Base-by-base conservation (phyloP, 169 alveolate species). In the Cryptosporidium bovis region DNA sequence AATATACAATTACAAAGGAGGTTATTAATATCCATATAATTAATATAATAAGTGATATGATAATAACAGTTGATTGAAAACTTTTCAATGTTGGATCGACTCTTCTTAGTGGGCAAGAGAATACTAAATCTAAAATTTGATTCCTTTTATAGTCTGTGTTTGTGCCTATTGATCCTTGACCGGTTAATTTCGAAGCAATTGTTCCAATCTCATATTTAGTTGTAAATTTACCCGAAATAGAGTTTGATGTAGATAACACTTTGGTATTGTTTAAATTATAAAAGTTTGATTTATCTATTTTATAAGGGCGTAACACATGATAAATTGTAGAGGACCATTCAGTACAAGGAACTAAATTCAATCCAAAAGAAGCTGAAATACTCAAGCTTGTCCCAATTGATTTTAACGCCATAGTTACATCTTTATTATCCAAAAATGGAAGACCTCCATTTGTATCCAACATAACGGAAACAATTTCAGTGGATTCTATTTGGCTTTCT, bases 401-500 rank as follows among this genome's bases (percentile, higher is more conserved):
- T 58, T 77, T 77, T 13, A 77, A 62, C 6, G 87, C 51, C 87
- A 77, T 77, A n/a, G 60, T 18, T 5, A 77, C 87, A 48, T 77
- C 87, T 20, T 65, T 40, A 16, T 12, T 56, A 10, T 77, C 87
- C 27, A 77, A 34, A 12, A 77, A 77, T 7, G 87, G 87, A 18
- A 77, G 69, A 46, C 62, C 87, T 20, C 77, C 87, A 58, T 77
- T 77, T 8, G 87, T 40, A 77, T 62, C 24, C 10, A 77, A 50
- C 87, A 77, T 77, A 27, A 77, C 31, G 13, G 87, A 65, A 12
- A 77, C 87, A 31, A 77, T 77, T 20, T 77, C 87, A 13, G 71
- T 50, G 5, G 87, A 77, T n/a, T 77, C 87, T 40, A 77, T 77
- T 29, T 77, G 87, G 64, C 87, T 77, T n/a, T 56, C 71, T 20